Evolutionary conservation across 768 basidiomycete species (phyloP).

Genomic region (Tricholoma hemisulphureum): DNA sequence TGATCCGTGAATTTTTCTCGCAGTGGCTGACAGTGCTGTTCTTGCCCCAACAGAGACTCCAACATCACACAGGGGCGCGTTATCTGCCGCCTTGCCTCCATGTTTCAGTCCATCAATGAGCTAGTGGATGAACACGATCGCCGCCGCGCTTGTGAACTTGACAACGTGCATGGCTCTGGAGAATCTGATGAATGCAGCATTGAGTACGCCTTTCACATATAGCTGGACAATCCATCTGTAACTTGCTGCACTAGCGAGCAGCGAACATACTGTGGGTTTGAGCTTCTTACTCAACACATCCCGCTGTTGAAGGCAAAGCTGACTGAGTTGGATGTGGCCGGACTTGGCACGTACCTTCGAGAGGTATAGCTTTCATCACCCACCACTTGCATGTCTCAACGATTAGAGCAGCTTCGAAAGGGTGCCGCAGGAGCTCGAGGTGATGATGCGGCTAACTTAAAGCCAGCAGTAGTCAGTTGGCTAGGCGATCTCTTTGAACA

Average conservation of each 20-base stretch:
- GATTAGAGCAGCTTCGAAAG: background rate
- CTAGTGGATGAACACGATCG: background rate
- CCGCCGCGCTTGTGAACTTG: background rate
- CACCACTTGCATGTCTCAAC: background rate
- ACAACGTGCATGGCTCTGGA: background rate
- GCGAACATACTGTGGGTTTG: background rate
- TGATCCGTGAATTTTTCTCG: background rate
- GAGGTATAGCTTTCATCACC: background rate
- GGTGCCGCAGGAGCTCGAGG: slow-evolving; percentile 8
- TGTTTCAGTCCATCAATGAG: background rate
- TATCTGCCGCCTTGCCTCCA: background rate
- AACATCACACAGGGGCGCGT: background rate
- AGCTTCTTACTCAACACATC: background rate
- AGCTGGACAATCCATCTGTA: background rate
- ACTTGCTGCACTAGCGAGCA: background rate
- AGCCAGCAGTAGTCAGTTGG: slow-evolving; percentile 6
- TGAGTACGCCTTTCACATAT: background rate
- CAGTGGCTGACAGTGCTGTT: background rate
- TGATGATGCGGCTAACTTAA: slow-evolving; percentile 10
- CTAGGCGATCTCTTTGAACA: background rate
- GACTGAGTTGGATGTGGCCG: background rate
- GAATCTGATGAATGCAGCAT: background rate
- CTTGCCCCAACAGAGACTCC: background rate
- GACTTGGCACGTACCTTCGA: background rate
- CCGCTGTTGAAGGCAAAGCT: background rate